Conservation (phyloP, 2,329 filamentous ascomycete genomes). For the Diaporthe citri region DNA sequence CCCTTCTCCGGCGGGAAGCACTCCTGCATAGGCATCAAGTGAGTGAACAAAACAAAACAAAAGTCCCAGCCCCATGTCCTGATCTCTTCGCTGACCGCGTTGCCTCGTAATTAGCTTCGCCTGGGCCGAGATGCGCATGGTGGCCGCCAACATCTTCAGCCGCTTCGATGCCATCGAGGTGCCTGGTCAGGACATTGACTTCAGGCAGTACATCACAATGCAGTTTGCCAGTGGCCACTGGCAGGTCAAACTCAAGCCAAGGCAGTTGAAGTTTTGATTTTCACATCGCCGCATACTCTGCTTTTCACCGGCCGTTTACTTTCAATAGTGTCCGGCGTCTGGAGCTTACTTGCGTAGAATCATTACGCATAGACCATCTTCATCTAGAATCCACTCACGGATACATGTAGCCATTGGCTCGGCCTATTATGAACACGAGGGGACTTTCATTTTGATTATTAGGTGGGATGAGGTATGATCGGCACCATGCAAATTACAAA, state of each 20-base stretch:
- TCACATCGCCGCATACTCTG: not conserved
- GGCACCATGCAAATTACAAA: no score
- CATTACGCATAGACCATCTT: not conserved
- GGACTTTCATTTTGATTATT: not conserved
- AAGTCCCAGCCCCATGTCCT: not conserved
- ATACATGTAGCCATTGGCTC: not conserved
- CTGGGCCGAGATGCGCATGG: slow-evolving; percentile 46
- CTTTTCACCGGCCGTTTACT: no score
- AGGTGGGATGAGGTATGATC: not conserved
- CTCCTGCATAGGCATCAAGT: slow-evolving; percentile 46
- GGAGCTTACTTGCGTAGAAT: not conserved
- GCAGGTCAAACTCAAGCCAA: slow-evolving; percentile 33
- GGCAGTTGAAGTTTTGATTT: slow-evolving; percentile 6
- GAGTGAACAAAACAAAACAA: not conserved
- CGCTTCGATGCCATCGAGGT: slow-evolving; percentile 44
- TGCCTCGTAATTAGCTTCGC: slow-evolving; percentile 39
- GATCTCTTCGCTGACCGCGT: not conserved
- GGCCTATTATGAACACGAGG: not conserved
- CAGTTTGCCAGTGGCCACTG: slow-evolving; percentile 47
- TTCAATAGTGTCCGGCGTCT: not conserved
- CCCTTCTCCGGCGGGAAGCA: slow-evolving; percentile 43
- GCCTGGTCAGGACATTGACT: slow-evolving; percentile 43
- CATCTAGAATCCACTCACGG: not conserved
- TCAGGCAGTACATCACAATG: slow-evolving; percentile 46
- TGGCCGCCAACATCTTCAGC: slow-evolving; percentile 43